Conservation (phyloP, 495 filamentous ascomycete species). For the Articulospora tetracladia region DNA sequence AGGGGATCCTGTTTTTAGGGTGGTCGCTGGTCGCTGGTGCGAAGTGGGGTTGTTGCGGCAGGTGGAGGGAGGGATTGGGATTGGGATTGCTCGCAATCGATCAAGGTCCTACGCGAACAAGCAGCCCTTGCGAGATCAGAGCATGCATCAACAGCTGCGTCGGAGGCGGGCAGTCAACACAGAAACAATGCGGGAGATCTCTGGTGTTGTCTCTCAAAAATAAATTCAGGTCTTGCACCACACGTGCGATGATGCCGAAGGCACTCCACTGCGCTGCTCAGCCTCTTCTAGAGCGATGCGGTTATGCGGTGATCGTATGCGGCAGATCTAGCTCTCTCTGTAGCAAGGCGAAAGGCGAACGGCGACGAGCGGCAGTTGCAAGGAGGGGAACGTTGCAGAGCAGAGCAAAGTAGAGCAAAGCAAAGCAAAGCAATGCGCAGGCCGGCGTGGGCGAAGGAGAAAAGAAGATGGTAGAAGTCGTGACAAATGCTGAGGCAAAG, state of each 20-base stretch:
- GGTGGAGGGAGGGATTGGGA: too few relatives aligned
- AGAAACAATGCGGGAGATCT: conserved; percentile 8
- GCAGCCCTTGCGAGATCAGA: background rate
- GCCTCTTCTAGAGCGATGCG: background rate
- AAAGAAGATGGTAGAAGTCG: background rate
- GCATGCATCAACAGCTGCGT: background rate
- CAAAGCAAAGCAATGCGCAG: background rate
- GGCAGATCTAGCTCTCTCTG: background rate
- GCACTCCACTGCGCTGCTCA: background rate
- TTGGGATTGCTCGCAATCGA: conserved; percentile 7
- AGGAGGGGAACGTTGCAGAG: too few relatives aligned
- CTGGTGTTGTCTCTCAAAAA: conserved; percentile 11
- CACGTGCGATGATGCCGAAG: conserved; percentile 12
- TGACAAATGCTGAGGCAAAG: background rate
- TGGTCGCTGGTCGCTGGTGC: conserved; percentile 2
- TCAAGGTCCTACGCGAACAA: conserved; percentile 7
- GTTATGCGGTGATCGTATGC: background rate
- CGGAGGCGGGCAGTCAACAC: conserved; percentile 12
- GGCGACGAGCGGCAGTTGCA: background rate
- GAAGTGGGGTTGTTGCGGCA: conserved; percentile 19
- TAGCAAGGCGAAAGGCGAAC: too few relatives aligned
- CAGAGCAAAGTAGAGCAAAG: background rate
- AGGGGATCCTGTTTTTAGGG: conserved; percentile 4
- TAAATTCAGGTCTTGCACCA: conserved; percentile 2
- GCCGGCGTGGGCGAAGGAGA: too few relatives aligned